These are phyloP conservation scores for Ilyonectria robusta DNA, from an alignment of 2,329 filamentous ascomycete species.

Conservation along the genomic window DNA sequence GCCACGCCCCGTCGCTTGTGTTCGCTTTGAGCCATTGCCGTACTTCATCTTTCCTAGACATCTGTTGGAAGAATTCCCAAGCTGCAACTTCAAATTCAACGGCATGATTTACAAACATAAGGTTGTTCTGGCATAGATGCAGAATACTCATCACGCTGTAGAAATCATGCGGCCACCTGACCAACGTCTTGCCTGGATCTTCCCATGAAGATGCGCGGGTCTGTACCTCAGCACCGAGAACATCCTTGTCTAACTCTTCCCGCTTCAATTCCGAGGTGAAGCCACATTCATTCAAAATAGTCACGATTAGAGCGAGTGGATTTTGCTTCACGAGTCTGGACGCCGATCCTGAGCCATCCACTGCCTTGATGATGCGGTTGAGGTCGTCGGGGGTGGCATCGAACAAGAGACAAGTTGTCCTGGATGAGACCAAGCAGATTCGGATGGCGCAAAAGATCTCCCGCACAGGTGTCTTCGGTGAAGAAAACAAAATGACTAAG, in stretches of 20 bases:
- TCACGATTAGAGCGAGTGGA: background rate
- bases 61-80: background rate
- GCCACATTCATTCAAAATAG: constrained; percentile 1
- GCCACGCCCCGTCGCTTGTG: background rate
- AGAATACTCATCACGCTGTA: background rate
- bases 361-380: background rate
- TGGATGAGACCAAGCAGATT: background rate
- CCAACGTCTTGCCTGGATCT: background rate
- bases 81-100: background rate
- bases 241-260: background rate
- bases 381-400: background rate
- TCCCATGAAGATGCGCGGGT: constrained; percentile 1
- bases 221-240: background rate
- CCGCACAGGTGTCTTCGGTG: background rate
- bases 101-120: constrained; percentile 3
- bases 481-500: background rate
- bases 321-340: background rate
- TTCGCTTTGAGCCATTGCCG: background rate
- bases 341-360: background rate
- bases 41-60: background rate
- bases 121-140: background rate
- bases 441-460: constrained; percentile 2
- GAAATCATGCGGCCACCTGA: background rate
- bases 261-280: constrained; percentile 4
- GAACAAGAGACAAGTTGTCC: background rate